Evolutionary conservation across 306 rosid species (phyloP), one percentile per base, ranked within the genome.

Genomic region (Rosa chinensis): DNA sequence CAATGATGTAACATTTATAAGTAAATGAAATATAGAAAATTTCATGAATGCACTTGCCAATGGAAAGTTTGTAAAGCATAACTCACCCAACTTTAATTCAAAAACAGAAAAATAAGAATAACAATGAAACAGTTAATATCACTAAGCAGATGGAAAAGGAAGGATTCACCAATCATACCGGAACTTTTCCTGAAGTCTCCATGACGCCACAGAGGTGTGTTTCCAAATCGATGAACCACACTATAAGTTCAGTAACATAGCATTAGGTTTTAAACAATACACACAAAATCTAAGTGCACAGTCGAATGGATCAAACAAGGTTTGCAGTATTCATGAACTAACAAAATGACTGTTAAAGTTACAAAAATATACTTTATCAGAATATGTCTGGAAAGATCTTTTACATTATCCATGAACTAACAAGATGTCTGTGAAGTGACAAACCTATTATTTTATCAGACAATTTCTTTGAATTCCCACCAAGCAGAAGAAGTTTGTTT

Each of bases 161-260:
- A 70, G 78, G 66, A 50, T 71, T 50, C 28, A 20, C 32, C 10
- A 35, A 73, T 39, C 47, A 47, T 90, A 96, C 99, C 79, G 99
- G 99, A 84, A 86, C 90, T 81, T 85, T 86, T 86, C 99, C 99
- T 69, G 92, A 89, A 53, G 98, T 90, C 87, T 86, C 87, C 56
- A 91, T 50, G 76, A 88, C 85, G 73, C 96, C 95, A 85, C 87
- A 88, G 74, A 83, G 73, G 64, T 78, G 80, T 23, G 94, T 88
- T 82, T 91, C 88, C 59, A 90, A 82, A 83, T 96, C 92, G 71
- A 96, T 80, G 87, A 81, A 91, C 81, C 82, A 91, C 84, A 96
- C 99, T 96, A 86, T 87, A 88, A 86, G 72, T 75, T 50, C 82
- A 85, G 77, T 50, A 18, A 64, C 74, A 83, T 72, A 52, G 56